Percentiles rank a stretch among this genome's conserved stretches.
Evolutionary conservation across 352 stramenopile genomes (phyloP).

Genomic region (Blastocystis sp.): DNA sequence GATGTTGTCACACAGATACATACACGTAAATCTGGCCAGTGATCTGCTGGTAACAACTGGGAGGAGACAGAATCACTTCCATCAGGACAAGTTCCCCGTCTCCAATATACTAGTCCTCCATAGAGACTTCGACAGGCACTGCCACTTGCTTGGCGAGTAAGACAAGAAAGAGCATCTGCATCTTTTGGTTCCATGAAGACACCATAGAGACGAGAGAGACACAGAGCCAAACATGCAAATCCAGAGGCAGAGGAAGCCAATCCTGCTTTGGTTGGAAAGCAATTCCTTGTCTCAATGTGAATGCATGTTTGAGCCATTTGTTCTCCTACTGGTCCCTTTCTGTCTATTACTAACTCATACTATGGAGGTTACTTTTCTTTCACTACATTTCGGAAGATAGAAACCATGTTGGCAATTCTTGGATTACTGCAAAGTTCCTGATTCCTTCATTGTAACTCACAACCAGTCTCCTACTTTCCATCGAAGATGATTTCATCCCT

Average conservation of each 20-base stretch:
- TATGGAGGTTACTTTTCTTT: slow-evolving; percentile 24
- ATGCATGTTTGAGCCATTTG: slow-evolving; percentile 70
- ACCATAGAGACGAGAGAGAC: not conserved
- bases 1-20: slow-evolving; percentile 91
- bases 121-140: slow-evolving; percentile 87
- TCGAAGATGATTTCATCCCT: slow-evolving; percentile 90
- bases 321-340: slow-evolving; percentile 47
- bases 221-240: slow-evolving; percentile 77
- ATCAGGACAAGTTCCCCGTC: slow-evolving; percentile 75
- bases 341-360: not conserved
- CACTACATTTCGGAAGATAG: slow-evolving; percentile 71
- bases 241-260: slow-evolving; percentile 91
- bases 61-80: slow-evolving; percentile 73
- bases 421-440: slow-evolving; percentile 64
- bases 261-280: slow-evolving; percentile 91
- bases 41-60: slow-evolving; percentile 64
- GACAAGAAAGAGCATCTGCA: slow-evolving; percentile 69
- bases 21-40: slow-evolving; percentile 86
- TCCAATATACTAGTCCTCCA: slow-evolving; percentile 91
- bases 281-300: slow-evolving; percentile 90
- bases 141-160: slow-evolving; percentile 86
- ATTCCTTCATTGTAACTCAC: slow-evolving; percentile 67
- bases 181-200: slow-evolving; percentile 28
- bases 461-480: slow-evolving; percentile 66
- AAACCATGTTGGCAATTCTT: slow-evolving; percentile 69